Conservation (phyloP, 2,329 filamentous ascomycete genomes). For the Epicoccum nigrum region DNA sequence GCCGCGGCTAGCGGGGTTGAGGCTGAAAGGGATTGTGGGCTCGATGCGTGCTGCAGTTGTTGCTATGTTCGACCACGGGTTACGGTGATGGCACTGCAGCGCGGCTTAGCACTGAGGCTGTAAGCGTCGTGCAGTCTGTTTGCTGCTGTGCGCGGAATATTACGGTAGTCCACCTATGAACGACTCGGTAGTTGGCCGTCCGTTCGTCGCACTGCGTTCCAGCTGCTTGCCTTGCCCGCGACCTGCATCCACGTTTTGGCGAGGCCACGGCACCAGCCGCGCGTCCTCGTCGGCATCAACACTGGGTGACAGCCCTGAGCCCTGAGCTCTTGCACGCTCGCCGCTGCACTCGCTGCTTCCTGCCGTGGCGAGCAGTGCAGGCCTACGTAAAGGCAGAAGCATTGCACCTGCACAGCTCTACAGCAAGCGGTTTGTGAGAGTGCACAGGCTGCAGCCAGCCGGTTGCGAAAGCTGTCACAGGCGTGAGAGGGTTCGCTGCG, state of each 20-base stretch:
- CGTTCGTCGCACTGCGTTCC: no score
- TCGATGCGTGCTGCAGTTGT: not conserved
- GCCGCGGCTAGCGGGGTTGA: slow-evolving; percentile 11
- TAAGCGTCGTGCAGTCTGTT: not conserved
- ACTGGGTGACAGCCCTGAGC: not conserved
- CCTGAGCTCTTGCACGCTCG: no score
- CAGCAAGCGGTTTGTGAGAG: not conserved
- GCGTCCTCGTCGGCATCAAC: not conserved
- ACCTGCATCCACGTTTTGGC: not conserved
- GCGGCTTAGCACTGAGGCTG: not conserved
- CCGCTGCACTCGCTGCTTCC: slow-evolving; percentile 1
- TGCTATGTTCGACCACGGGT: not conserved
- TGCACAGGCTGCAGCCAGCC: slow-evolving; percentile 1
- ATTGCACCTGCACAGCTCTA: not conserved
- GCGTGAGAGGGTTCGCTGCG: not conserved
- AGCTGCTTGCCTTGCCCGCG: not conserved
- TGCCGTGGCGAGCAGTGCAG: not conserved
- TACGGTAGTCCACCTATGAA: no score
- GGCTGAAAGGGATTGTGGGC: slow-evolving; percentile 6
- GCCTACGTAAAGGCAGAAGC: not conserved
- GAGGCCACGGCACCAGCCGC: not conserved
- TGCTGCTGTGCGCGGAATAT: not conserved
- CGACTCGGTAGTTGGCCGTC: not conserved
- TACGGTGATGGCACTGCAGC: not conserved
- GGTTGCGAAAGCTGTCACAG: not conserved